These are phyloP conservation scores for Byssochlamys sp. DNA, from an alignment of 2,329 filamentous ascomycete genomes.

Conservation along the genomic window DNA sequence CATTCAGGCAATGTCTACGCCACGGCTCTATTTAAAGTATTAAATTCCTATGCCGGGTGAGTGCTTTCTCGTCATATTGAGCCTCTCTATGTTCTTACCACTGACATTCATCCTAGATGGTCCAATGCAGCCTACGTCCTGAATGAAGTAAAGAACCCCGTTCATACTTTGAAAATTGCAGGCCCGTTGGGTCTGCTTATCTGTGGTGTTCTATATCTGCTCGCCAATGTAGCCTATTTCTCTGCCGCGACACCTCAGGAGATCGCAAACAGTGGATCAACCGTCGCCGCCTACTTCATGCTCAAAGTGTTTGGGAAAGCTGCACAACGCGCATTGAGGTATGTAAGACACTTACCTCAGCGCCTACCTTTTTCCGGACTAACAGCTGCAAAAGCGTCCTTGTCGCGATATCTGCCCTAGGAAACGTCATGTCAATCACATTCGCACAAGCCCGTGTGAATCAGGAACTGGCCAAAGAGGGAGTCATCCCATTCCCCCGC, in stretches of 20 bases:
- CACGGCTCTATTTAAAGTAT: conserved; percentile 62
- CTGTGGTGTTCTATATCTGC: conserved; percentile 55
- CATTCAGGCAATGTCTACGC: conserved; percentile 54
- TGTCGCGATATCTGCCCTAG: conserved; percentile 58
- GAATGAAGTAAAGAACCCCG: conserved; percentile 57
- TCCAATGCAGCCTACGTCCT: conserved; percentile 32
- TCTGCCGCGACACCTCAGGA: conserved; percentile 39
- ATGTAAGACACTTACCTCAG: neutral
- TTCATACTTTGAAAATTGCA: conserved; percentile 56
- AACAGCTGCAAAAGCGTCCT: conserved; percentile 48
- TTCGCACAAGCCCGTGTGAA: conserved; percentile 59
- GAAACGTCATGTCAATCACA: conserved; percentile 58
- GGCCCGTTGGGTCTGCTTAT: conserved; percentile 51
- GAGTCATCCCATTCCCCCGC: conserved; percentile 53
- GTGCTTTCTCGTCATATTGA: neutral
- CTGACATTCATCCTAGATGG: conserved; percentile 40
- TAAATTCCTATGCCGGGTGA: conserved; percentile 50
- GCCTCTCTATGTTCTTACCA: neutral
- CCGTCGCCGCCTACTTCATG: conserved; percentile 36
- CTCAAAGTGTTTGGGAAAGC: conserved; percentile 32
- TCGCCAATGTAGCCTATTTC: conserved; percentile 60
- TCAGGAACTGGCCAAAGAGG: conserved; percentile 57
- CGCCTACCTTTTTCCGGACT: conserved; percentile 12
- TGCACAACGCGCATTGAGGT: conserved; percentile 2
- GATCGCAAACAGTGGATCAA: conserved; percentile 32